phyloP scores from a whole-genome alignment of 1,284 basidiomycete genomes.

The Ustilago crameri region DNA sequence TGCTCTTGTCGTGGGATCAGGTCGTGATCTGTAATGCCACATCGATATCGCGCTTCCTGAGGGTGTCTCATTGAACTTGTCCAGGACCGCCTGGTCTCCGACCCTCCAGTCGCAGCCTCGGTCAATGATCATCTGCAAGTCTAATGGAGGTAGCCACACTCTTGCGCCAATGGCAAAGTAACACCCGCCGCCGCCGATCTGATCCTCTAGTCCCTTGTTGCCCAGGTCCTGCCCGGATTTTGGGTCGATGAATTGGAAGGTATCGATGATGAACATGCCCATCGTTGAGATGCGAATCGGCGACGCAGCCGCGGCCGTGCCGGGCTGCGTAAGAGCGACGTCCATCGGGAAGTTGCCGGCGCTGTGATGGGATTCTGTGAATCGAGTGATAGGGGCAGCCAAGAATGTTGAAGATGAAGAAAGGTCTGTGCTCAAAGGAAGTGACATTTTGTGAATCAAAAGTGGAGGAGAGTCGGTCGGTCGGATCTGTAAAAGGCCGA shows the following conservation, averaged over 20 bases:
- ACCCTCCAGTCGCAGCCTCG: slow-evolving; percentile 81
- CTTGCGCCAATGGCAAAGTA: slow-evolving; percentile 77
- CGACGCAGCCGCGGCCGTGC: slow-evolving; percentile 15
- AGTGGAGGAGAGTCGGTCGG: too few species aligned
- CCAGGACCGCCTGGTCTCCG: slow-evolving; percentile 74
- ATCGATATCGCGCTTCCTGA: slow-evolving; percentile 71
- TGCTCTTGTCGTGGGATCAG: slow-evolving; percentile 77
- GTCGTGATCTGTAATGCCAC: slow-evolving; percentile 79
- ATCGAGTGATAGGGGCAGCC: neutral
- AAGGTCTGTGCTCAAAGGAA: neutral
- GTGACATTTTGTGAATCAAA: too few species aligned
- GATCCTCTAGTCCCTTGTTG: slow-evolving; percentile 37
- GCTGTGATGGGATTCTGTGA: neutral
- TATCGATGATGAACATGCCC: slow-evolving; percentile 60
- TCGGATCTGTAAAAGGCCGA: too few species aligned
- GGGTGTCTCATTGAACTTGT: slow-evolving; percentile 73
- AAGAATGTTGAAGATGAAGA: neutral
- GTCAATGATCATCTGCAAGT: slow-evolving; percentile 79
- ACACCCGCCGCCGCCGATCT: slow-evolving; percentile 91
- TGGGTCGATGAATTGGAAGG: slow-evolving; percentile 40
- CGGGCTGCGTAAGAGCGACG: neutral
- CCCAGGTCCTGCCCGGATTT: slow-evolving; percentile 25
- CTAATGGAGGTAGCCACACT: slow-evolving; percentile 73
- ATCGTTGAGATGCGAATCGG: slow-evolving; percentile 35
- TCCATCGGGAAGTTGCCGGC: neutral